phyloP scores from a whole-genome alignment of 495 filamentous ascomycete species.

The Ascodesmis nigricans region DNA sequence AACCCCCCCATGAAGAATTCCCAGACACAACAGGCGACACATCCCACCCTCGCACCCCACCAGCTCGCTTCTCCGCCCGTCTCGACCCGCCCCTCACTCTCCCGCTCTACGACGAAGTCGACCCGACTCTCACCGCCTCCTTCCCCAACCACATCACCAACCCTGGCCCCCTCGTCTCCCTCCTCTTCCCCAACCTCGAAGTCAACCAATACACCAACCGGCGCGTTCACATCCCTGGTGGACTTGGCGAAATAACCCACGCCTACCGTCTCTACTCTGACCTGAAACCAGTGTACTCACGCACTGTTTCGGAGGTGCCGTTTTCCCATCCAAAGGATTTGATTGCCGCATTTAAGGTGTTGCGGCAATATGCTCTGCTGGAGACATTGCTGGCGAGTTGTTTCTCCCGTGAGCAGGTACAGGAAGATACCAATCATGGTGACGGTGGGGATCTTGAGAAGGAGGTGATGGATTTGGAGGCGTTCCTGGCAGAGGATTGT shows the following conservation, averaged over 20 bases:
- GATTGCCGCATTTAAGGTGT: conserved; percentile 46
- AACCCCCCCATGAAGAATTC: conserved; percentile 27
- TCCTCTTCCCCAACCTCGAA: conserved; percentile 40
- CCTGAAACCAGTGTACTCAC: conserved; percentile 45
- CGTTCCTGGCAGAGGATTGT: too few species aligned
- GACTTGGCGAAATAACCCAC: too few species aligned
- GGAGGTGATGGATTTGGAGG: too few species aligned
- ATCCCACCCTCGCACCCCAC: conserved; percentile 24
- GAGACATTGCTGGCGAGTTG: conserved; percentile 39
- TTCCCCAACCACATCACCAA: conserved; percentile 38
- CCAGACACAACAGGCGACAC: conserved; percentile 20
- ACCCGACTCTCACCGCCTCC: conserved; percentile 22
- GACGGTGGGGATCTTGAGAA: too few species aligned
- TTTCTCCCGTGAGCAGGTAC: conserved; percentile 23
- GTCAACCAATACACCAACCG: too few species aligned
- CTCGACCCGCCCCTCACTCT: conserved; percentile 68
- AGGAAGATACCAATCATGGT: neutral
- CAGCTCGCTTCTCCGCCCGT: conserved; percentile 61
- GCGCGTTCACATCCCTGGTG: too few species aligned
- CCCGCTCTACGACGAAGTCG: conserved; percentile 39
- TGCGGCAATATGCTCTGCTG: conserved; percentile 55
- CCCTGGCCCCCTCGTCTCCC: conserved; percentile 53
- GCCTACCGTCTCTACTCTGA: conserved; percentile 28
- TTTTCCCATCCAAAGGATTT: conserved; percentile 79
- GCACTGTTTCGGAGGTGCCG: conserved; percentile 44